Conservation (phyloP, 1,284 basidiomycete species). For the Leccinum holopus region DNA sequence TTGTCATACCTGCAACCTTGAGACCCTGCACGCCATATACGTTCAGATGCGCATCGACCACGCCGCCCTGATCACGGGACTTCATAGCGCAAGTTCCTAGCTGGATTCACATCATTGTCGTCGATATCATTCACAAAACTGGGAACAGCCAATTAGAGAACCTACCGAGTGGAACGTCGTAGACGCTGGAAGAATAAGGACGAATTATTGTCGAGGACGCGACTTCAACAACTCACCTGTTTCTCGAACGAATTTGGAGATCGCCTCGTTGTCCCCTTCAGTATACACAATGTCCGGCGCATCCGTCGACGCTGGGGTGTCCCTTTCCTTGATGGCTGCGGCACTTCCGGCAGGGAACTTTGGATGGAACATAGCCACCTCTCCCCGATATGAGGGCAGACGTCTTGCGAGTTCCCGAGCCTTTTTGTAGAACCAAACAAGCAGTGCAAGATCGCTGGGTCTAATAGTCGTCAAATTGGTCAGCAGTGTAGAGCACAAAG, state of each 20-base stretch:
- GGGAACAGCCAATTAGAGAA: neutral
- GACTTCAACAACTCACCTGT: conserved; percentile 22
- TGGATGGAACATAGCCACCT: conserved; percentile 46
- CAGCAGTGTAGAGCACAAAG: neutral
- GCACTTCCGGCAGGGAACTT: conserved; percentile 44
- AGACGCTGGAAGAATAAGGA: conserved; percentile 31
- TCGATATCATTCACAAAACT: neutral
- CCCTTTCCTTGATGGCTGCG: conserved; percentile 37
- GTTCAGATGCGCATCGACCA: conserved; percentile 23
- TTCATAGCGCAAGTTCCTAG: conserved; percentile 32
- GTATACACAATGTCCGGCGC: conserved; percentile 54
- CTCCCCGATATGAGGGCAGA: conserved; percentile 55
- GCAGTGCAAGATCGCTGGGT: neutral
- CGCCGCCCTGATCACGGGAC: conserved; percentile 14
- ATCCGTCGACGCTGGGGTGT: conserved; percentile 40
- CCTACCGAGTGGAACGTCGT: conserved; percentile 59
- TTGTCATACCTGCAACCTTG: conserved; percentile 24
- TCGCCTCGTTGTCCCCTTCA: conserved; percentile 52
- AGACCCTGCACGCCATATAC: conserved; percentile 22
- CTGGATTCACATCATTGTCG: neutral
- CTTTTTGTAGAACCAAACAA: conserved; percentile 32
- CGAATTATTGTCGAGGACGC: neutral
- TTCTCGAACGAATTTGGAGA: conserved; percentile 42
- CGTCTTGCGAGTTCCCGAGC: conserved; percentile 49
- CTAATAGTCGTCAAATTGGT: neutral